phyloP scores from a whole-genome alignment of 495 filamentous ascomycete genomes.

The Penicillium coprophilum region DNA sequence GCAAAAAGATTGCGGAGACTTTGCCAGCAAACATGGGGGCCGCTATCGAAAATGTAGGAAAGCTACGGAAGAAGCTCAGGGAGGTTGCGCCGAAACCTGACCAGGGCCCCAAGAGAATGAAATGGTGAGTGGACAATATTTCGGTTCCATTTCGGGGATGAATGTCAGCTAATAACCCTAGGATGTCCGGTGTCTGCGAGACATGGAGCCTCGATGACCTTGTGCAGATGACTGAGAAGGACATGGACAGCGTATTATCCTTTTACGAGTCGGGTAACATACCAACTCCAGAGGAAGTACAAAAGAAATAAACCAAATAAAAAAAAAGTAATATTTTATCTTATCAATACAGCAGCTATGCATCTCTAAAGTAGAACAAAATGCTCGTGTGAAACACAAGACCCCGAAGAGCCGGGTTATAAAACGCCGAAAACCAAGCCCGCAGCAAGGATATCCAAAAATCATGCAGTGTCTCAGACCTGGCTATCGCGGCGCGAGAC shows the following conservation, averaged over 20 bases:
- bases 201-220: slow-evolving; percentile 83
- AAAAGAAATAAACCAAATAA: slow-evolving; percentile 15
- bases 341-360: slow-evolving; percentile 35
- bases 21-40: slow-evolving; percentile 75
- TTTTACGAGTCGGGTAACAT: slow-evolving; percentile 60
- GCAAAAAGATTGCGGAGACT: slow-evolving; percentile 74
- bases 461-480: slow-evolving; percentile 16
- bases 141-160: neutral
- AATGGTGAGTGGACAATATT: slow-evolving; percentile 59
- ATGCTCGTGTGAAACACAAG: slow-evolving; percentile 11
- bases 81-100: slow-evolving; percentile 67
- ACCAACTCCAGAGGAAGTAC: slow-evolving; percentile 42
- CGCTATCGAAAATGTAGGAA: slow-evolving; percentile 80
- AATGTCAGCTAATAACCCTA: slow-evolving; percentile 23
- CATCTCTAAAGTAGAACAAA: slow-evolving; percentile 27
- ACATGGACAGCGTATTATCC: slow-evolving; percentile 74
- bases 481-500: slow-evolving; percentile 32
- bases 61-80: slow-evolving; percentile 74
- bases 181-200: slow-evolving; percentile 91
- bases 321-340: slow-evolving; percentile 13
- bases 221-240: slow-evolving; percentile 76
- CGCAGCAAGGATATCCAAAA: slow-evolving; percentile 39
- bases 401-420: slow-evolving; percentile 10
- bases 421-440: slow-evolving; percentile 25
- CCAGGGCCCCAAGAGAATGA: slow-evolving; percentile 88